Evolutionary conservation across 2,329 filamentous ascomycete species (phyloP).

Genomic region (Aspergillus flavus): DNA sequence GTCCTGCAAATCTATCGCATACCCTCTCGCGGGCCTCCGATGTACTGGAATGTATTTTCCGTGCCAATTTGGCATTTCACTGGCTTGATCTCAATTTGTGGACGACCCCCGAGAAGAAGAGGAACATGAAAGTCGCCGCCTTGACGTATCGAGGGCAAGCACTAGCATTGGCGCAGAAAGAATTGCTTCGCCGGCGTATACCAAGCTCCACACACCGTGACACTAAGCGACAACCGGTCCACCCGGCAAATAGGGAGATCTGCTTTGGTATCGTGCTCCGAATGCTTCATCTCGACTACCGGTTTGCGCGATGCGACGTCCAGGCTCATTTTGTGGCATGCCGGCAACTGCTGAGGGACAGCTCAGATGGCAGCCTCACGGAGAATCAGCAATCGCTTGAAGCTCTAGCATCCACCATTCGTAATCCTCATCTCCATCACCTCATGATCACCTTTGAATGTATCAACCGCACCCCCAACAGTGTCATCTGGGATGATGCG

Average conservation of each 20-base stretch:
- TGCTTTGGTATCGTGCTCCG: slow-evolving; percentile 3
- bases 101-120: background rate
- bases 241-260: background rate
- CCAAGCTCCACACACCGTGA: background rate
- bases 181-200: background rate
- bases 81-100: background rate
- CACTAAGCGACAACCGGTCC: too few relatives aligned
- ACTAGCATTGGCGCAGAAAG: background rate
- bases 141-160: slow-evolving; percentile 4
- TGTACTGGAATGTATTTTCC: slow-evolving; percentile 3
- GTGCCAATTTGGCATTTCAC: slow-evolving; percentile 3
- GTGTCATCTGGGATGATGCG: slow-evolving; percentile 2
- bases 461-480: background rate
- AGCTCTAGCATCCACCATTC: background rate
- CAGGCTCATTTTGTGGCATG: slow-evolving; percentile 2
- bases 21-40: background rate
- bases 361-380: background rate
- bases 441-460: slow-evolving; percentile 4
- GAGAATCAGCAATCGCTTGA: background rate
- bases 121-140: background rate
- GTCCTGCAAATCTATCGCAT: slow-evolving; percentile 2
- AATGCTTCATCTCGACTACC: slow-evolving; percentile 6
- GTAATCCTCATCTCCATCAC: slow-evolving; percentile 6
- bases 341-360: background rate
- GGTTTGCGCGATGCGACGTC: background rate